These are phyloP conservation scores for Mycosarcoma mackinlayi DNA, from an alignment of 1,284 basidiomycete genomes.

Conservation along the genomic window DNA sequence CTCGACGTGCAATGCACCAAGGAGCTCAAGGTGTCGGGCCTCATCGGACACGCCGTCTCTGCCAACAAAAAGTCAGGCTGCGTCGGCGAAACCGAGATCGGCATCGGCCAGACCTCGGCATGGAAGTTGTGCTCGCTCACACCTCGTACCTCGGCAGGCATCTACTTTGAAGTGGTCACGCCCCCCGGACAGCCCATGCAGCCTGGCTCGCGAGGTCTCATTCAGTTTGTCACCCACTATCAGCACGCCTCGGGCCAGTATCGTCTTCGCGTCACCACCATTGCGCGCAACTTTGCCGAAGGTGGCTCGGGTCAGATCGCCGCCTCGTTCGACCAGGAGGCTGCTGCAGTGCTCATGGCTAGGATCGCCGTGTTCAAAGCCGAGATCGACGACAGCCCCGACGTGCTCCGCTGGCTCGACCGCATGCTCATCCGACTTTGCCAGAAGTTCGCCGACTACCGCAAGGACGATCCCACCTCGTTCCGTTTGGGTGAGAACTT, in stretches of 20 bases:
- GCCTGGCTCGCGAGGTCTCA: slow-evolving; percentile 90
- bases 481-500: slow-evolving; percentile 96
- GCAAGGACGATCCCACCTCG: slow-evolving; percentile 95
- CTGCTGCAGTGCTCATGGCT: slow-evolving; percentile 97
- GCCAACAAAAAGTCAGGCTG: slow-evolving; percentile 95
- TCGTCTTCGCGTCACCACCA: slow-evolving; percentile 93
- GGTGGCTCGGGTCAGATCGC: slow-evolving; percentile 93
- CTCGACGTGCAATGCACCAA: slow-evolving; percentile 99
- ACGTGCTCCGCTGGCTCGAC: slow-evolving; percentile 96
- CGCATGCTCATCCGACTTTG: slow-evolving; percentile 98
- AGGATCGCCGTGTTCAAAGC: slow-evolving; percentile 99
- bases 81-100: slow-evolving; percentile 99
- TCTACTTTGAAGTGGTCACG: slow-evolving; percentile 99
- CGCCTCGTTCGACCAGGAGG: slow-evolving; percentile 96
- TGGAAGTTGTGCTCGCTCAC: slow-evolving; percentile 96
- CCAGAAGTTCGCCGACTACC: slow-evolving; percentile 99
- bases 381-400: slow-evolving; percentile 97
- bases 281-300: slow-evolving; percentile 96
- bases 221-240: slow-evolving; percentile 99
- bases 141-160: slow-evolving; percentile 86
- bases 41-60: slow-evolving; percentile 97
- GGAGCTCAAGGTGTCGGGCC: slow-evolving; percentile 96
- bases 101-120: slow-evolving; percentile 98
- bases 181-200: slow-evolving; percentile 94
- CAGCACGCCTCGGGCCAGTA: slow-evolving; percentile 95